phyloP scores from a whole-genome alignment of 495 filamentous ascomycete species.

The Gamarada debralockiae region DNA sequence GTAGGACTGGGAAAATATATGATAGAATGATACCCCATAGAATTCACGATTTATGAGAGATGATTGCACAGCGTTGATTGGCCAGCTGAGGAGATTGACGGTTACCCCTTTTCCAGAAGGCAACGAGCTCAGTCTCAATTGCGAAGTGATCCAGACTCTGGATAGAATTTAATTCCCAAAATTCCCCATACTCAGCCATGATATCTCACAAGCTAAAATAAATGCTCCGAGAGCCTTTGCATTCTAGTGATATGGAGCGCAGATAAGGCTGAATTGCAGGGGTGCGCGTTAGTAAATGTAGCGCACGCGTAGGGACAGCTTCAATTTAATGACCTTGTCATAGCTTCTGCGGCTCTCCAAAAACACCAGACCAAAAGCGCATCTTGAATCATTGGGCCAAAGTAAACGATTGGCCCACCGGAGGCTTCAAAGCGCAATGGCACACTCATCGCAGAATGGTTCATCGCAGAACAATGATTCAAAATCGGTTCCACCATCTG shows the following conservation, averaged over 20 bases:
- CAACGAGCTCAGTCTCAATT: neutral
- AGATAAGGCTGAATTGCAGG: conserved; percentile 14
- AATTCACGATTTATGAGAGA: neutral
- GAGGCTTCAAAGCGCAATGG: conserved; percentile 12
- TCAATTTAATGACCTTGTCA: neutral
- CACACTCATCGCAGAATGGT: conserved; percentile 1
- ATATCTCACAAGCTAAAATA: too few species aligned
- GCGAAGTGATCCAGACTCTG: too few species aligned
- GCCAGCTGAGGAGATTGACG: neutral
- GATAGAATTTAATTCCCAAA: too few species aligned
- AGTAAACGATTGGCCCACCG: neutral
- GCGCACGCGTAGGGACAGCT: neutral
- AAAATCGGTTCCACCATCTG: neutral
- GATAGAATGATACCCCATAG: conserved; percentile 11
- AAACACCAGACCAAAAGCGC: neutral
- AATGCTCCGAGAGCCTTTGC: too few species aligned
- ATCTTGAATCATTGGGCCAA: too few species aligned
- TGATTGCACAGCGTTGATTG: neutral
- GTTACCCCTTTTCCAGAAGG: neutral
- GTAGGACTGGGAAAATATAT: conserved; percentile 14
- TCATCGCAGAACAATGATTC: too few species aligned
- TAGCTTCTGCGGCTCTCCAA: neutral
- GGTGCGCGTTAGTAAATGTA: conserved; percentile 2
- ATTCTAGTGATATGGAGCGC: too few species aligned
- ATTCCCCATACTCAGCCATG: too few species aligned